Base-by-base conservation (phyloP, 768 basidiomycete genomes). In the Mycena pura region DNA sequence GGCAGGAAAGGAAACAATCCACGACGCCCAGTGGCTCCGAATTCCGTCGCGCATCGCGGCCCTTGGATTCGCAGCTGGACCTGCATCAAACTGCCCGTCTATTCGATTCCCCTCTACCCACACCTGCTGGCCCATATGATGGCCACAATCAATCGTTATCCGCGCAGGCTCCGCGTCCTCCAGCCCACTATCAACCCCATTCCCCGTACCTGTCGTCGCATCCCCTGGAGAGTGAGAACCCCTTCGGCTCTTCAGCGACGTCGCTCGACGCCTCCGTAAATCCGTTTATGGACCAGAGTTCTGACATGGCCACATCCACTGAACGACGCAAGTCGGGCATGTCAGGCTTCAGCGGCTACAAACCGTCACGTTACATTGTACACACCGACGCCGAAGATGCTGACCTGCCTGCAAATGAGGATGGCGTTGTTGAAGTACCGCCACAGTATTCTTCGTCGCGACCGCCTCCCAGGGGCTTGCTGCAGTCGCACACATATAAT, bases 321-420 rank as follows among this genome's bases (percentile, higher is more conserved):
- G 74, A 77, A 29, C 81, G 80, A 43, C 78, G 82, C 29, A 89
- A 89, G 70, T 86, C 85, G 9, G 78, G 78, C 2, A 79, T 82
- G 79, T 84, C 84, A n/a, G 84, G 82, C 19, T 57, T 72, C 27
- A 65, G 78, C 6, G 54, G 63, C 14, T 79, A 84, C 65, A 78
- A 72, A 43, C 74, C 81, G 5, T 75, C 87, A 21, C 82, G 87
- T 45, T 88, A 85, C 70, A 79, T 91, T 57, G 64, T 91, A 6
- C 90, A 92, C 64, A 87, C 85, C 3, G 91, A 91, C 69, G 82
- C 81, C 8, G 89, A 89, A 52, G 90, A 91, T 66, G 74, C 68
- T 13, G 36, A 76, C 10, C 77, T 83, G 7, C 75, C 73, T 38
- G 72, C 74, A 21, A 77, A 77, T 51, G 80, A 77, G 24, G 74